These are phyloP conservation scores for Saccharomyces uvarum DNA, from an alignment of 1,139 yeast species.

Conservation along the genomic window DNA sequence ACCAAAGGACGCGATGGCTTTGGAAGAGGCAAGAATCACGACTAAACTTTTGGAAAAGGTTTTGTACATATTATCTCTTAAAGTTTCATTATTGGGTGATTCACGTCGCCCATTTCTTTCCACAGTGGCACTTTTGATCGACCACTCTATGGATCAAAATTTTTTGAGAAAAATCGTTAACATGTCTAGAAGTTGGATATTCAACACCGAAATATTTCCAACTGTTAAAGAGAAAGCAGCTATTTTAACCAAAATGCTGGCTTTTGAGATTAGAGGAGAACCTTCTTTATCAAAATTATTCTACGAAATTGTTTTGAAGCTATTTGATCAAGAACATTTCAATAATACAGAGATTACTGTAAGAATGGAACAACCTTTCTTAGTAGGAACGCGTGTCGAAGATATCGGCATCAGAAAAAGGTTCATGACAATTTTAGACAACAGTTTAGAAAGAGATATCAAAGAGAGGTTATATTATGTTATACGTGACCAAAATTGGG, in stretches of 20 bases:
- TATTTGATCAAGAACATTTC: slow-evolving; percentile 75
- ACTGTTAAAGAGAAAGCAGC: slow-evolving; percentile 96
- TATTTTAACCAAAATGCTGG: slow-evolving; percentile 85
- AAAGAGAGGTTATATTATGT: slow-evolving; percentile 77
- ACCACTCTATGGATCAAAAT: slow-evolving; percentile 72
- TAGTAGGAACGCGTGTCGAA: slow-evolving; percentile 83
- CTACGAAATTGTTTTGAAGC: slow-evolving; percentile 78
- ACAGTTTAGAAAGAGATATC: slow-evolving; percentile 72
- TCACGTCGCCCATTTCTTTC: slow-evolving; percentile 85
- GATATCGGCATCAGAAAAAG: slow-evolving; percentile 69
- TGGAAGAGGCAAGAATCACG: slow-evolving; percentile 66
- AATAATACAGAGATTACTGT: slow-evolving; percentile 86
- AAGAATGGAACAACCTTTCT: slow-evolving; percentile 92
- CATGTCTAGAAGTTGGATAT: slow-evolving; percentile 84
- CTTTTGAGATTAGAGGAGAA: slow-evolving; percentile 82
- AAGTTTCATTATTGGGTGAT: slow-evolving; percentile 82
- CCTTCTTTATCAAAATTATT: slow-evolving; percentile 71
- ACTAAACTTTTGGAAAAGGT: slow-evolving; percentile 69
- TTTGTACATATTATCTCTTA: slow-evolving; percentile 66
- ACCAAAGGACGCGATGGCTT: slow-evolving; percentile 34
- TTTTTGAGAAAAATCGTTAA: slow-evolving; percentile 68
- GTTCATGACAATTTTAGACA: slow-evolving; percentile 72
- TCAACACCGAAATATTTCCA: slow-evolving; percentile 82
- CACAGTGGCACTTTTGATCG: slow-evolving; percentile 80
- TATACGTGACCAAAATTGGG: slow-evolving; percentile 94